Evolutionary conservation across 2,329 filamentous ascomycete species (phyloP), one percentile per base, ranked within the genome.

Genomic region (Geosmithia morbida): DNA sequence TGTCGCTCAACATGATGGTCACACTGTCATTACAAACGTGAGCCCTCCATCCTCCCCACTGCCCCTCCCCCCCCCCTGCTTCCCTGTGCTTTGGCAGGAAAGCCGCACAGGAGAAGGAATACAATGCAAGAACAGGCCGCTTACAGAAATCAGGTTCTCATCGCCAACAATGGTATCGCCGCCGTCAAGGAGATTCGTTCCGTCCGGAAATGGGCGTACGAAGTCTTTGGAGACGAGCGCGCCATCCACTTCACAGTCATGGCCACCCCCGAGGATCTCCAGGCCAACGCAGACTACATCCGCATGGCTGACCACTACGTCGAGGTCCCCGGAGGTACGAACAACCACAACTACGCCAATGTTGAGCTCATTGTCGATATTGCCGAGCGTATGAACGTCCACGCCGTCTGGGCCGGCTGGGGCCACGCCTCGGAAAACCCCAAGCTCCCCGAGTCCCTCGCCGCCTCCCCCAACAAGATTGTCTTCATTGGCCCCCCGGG

Each of bases 291-390:
- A 56, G 92, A 98, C 69, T 98, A 98, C 71, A 98, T 98, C 65
- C 81, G 92, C 64, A 97, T 98, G 92, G 92, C 92, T 33, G 92
- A 98, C 69, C 87, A 96, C 75, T 98, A 98, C 66, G 92, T 98
- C 57, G 92, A 98, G 71, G 90, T 98, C 51, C 92, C 92, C 33
- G 92, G 92, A 61, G 92, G 92, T 62, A 98, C 92, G 52, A 98
- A 98, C 74, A 98, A 98, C 77, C 95, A 98, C 82, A 98, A 98
- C 70, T 98, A 98, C 69, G 92, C 92, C 70, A 98, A 98, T 65
- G 92, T 98, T 51, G 92, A 98, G 72, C 76, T 98, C 63, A 98
- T 98, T 66, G 92, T 98, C 55, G 92, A 98, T 71, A 81, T 98
- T 63, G 92, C 92, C 22, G 92, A 98, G 75, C 87, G 92, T 52